Conservation (phyloP, 805 yeast species). For the Wickerhamomyces queroliae region DNA sequence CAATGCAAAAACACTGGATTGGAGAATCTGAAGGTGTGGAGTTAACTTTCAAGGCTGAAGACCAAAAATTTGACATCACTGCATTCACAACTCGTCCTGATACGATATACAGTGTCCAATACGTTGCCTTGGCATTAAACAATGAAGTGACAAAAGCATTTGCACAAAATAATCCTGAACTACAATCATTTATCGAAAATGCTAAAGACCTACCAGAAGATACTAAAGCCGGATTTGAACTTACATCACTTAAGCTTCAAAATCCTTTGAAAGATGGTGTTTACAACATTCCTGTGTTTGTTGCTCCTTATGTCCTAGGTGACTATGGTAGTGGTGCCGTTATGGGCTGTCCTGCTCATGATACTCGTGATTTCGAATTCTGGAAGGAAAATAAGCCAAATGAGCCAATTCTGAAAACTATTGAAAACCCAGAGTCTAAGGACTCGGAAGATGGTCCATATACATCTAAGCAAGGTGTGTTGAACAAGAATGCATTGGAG, state of each 20-base stretch:
- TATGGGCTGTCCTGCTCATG: constrained; percentile 98
- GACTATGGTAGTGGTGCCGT: constrained; percentile 90
- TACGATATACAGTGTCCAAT: constrained; percentile 79
- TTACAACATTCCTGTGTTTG: constrained; percentile 63
- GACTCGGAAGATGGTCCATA: constrained; percentile 25
- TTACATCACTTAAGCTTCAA: constrained; percentile 36
- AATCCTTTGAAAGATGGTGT: constrained; percentile 52
- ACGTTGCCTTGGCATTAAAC: constrained; percentile 66
- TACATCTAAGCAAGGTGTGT: constrained; percentile 36
- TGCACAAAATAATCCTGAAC: constrained; percentile 30
- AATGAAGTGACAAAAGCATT: constrained; percentile 52
- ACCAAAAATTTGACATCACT: constrained; percentile 25
- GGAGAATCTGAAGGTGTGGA: constrained; percentile 83
- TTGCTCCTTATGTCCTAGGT: constrained; percentile 85
- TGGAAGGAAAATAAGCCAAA: constrained; percentile 62
- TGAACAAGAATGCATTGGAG: constrained; percentile 41
- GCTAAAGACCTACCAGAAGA: constrained; percentile 34
- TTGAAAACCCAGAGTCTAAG: constrained; percentile 7
- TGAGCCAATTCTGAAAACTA: constrained; percentile 10
- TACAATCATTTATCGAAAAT: constrained; percentile 40
- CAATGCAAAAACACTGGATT: constrained; percentile 94
- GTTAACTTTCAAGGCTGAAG: constrained; percentile 40
- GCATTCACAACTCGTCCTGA: constrained; percentile 90
- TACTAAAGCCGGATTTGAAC: constrained; percentile 54
- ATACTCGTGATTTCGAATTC: constrained; percentile 73